A percentile compares a stretch with the other conserved stretches of the same genome.
Conservation (phyloP, 2,329 filamentous ascomycete genomes). For the Elsinoe arachidis region DNA sequence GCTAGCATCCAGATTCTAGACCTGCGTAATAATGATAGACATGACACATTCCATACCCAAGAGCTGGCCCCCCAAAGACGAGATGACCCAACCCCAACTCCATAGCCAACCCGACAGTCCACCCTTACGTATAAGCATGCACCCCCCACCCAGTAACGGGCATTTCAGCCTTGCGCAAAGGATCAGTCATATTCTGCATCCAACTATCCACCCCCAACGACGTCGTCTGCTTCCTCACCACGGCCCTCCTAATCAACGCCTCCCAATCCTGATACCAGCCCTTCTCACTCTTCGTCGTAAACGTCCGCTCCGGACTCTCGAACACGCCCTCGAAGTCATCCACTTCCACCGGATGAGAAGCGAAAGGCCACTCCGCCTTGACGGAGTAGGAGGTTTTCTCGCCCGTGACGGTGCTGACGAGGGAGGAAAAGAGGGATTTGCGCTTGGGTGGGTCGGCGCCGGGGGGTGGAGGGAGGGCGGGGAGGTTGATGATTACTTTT, state of each 20-base stretch:
- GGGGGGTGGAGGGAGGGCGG: background rate
- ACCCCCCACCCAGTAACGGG: background rate
- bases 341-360: background rate
- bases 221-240: conserved; percentile 2
- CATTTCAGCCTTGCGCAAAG: conserved; percentile 1
- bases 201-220: background rate
- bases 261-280: conserved; percentile 4
- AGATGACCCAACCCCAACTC: too few species aligned
- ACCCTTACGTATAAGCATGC: background rate
- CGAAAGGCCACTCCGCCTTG: background rate
- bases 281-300: background rate
- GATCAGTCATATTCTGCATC: conserved; percentile 10
- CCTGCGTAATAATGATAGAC: too few species aligned
- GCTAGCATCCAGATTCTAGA: too few species aligned
- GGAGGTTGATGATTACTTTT: background rate
- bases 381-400: conserved; percentile 1
- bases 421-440: background rate
- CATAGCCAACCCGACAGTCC: background rate
- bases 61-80: too few species aligned
- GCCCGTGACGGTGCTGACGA: background rate
- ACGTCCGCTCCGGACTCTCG: background rate
- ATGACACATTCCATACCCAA: too few species aligned
- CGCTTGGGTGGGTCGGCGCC: background rate
- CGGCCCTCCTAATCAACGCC: background rate
- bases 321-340: background rate